Conservation (phyloP, 495 filamentous ascomycete species). For the Trichocladium uniseriatum region DNA sequence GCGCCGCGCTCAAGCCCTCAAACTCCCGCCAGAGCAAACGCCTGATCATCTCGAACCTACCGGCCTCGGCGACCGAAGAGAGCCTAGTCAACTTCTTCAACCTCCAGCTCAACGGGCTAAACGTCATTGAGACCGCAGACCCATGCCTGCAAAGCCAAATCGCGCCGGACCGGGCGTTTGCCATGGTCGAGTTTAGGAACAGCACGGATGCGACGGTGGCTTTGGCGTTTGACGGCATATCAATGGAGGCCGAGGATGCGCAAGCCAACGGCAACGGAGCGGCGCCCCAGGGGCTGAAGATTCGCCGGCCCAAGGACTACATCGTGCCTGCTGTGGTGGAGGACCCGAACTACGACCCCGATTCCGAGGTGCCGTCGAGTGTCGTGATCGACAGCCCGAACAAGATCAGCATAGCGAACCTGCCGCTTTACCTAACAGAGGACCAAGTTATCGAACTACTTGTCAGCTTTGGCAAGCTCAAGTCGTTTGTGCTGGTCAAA, state of each 20-base stretch:
- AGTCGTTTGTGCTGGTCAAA: constrained; percentile 86
- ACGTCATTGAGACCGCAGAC: constrained; percentile 74
- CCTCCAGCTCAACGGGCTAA: constrained; percentile 85
- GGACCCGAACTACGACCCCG: constrained; percentile 66
- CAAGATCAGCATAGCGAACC: constrained; percentile 87
- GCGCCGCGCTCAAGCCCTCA: constrained; percentile 73
- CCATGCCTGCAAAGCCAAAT: constrained; percentile 81
- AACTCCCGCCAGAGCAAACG: constrained; percentile 91
- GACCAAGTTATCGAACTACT: constrained; percentile 86
- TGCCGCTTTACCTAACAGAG: constrained; percentile 78
- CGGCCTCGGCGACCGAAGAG: constrained; percentile 59
- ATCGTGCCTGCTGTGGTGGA: constrained; percentile 80
- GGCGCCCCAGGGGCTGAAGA: constrained; percentile 54
- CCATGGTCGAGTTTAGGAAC: constrained; percentile 84
- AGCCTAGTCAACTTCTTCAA: constrained; percentile 81
- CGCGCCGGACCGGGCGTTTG: constrained; percentile 66
- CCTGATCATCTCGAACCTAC: constrained; percentile 77
- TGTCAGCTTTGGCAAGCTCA: constrained; percentile 82
- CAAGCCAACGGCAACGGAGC: constrained; percentile 46
- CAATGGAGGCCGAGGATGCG: constrained; percentile 65
- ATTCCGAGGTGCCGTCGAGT: constrained; percentile 54
- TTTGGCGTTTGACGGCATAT: constrained; percentile 78
- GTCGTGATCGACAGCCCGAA: constrained; percentile 85
- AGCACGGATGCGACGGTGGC: constrained; percentile 83
- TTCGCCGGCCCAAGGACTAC: constrained; percentile 92